Evolutionary conservation across 2,329 filamentous ascomycete genomes (phyloP).

Genomic region (Colletotrichum plurivorum): DNA sequence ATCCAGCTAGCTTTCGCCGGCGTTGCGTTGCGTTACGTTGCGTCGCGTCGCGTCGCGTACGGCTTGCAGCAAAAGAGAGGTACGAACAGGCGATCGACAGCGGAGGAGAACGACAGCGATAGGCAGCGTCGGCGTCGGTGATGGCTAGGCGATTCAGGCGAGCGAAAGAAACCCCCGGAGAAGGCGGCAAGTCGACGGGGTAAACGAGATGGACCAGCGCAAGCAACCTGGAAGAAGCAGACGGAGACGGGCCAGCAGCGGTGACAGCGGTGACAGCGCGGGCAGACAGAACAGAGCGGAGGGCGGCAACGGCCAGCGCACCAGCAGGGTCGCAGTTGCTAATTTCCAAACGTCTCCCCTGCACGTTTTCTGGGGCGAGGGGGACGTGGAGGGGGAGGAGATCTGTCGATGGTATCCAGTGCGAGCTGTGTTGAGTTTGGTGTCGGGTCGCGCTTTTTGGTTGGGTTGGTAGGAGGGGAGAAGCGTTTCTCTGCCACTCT

Average conservation of each 20-base stretch:
- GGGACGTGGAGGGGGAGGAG: constrained; percentile 8
- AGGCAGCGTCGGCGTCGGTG: constrained; percentile 1
- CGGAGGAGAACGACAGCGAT: constrained; percentile 9
- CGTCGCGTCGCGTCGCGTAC: background rate
- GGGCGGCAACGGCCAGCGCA: constrained; percentile 32
- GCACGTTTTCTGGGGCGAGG: constrained; percentile 24
- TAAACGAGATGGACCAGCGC: background rate
- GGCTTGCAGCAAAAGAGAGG: background rate
- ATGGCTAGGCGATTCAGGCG: constrained; percentile 27
- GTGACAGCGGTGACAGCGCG: background rate
- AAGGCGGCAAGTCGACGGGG: constrained; percentile 8
- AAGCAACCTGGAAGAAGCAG: constrained; percentile 2
- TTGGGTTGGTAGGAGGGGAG: too few relatives aligned
- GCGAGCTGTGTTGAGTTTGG: too few relatives aligned
- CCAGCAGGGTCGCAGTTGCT: constrained; percentile 42
- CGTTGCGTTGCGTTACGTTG: background rate
- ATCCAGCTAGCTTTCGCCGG: constrained; percentile 6
- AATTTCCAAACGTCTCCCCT: constrained; percentile 42
- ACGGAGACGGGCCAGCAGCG: background rate
- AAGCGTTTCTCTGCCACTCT: too few relatives aligned
- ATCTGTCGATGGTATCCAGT: constrained; percentile 28
- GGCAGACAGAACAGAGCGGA: constrained; percentile 26
- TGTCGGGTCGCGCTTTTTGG: too few relatives aligned
- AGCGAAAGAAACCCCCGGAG: background rate
- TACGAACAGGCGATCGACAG: background rate